phyloP scores from a whole-genome alignment of 2,329 filamentous ascomycete species.

The Penicillium sp. region DNA sequence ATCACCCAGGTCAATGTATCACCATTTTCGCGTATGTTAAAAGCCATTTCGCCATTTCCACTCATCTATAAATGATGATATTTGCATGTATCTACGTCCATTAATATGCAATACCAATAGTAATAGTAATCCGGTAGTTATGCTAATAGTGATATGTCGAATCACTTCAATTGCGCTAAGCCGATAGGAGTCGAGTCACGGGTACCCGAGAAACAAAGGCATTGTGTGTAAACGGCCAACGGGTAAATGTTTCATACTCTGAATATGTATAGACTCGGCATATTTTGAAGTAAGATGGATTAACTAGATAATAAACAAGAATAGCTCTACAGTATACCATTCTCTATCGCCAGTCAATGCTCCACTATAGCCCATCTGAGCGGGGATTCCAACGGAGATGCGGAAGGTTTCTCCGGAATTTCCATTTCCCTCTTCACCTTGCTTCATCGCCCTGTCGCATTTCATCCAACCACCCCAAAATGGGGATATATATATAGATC shows the following conservation, averaged over 20 bases:
- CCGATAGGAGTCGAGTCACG: not conserved
- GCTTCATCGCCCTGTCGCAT: conserved; percentile 1
- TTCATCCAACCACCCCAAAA: conserved; percentile 4
- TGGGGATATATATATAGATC: conserved; percentile 7
- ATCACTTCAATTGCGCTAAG: not conserved
- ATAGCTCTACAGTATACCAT: not conserved
- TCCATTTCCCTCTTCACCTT: conserved; percentile 2
- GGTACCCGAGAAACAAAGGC: not conserved
- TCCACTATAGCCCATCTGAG: not conserved
- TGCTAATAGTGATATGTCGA: not conserved
- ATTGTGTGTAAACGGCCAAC: not conserved
- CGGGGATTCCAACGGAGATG: conserved; percentile 14
- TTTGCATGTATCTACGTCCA: not conserved
- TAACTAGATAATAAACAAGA: not conserved
- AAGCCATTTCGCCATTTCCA: not conserved
- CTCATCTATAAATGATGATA: not conserved
- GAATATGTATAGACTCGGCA: not conserved
- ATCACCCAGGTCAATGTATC: not conserved
- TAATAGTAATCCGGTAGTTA: too few relatives aligned
- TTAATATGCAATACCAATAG: not conserved
- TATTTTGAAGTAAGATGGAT: not conserved
- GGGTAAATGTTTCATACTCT: not conserved
- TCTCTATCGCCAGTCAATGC: not conserved
- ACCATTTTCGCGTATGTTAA: not conserved
- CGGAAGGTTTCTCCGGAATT: conserved; percentile 19